A percentile compares a stretch with the other conserved stretches of the same genome.
Conservation (phyloP, 371 early-diverging fungal species). For the Apophysomyces ossiformis region DNA sequence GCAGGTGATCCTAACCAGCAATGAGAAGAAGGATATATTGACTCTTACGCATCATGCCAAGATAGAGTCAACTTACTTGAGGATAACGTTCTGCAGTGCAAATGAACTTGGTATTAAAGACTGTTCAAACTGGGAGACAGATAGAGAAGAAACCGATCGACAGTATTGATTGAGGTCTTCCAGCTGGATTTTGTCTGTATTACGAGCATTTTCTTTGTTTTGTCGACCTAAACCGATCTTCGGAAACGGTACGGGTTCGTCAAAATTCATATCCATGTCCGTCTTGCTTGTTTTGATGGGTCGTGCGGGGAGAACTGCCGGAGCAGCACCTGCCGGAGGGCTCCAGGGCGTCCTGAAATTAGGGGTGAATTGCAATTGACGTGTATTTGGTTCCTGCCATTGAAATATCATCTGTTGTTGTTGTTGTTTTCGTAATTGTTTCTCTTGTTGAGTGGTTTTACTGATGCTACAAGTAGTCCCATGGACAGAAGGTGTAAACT, state of each 20-base stretch:
- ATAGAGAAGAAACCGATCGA: constrained; percentile 5
- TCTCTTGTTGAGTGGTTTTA: not conserved
- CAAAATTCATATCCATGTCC: constrained; percentile 19
- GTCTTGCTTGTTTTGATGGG: constrained; percentile 23
- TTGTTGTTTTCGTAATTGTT: not conserved
- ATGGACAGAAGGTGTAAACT: not conserved
- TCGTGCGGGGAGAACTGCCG: not conserved
- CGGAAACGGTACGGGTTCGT: constrained; percentile 25
- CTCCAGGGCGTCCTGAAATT: constrained; percentile 1
- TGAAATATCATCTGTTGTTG: not conserved
- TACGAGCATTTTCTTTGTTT: not conserved
- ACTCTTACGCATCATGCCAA: too few relatives aligned
- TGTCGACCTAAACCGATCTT: constrained; percentile 14
- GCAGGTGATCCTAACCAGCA: constrained; percentile 30
- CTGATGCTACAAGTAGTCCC: not conserved
- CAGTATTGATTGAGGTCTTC: constrained; percentile 9
- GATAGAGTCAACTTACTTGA: not conserved
- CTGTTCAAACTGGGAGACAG: constrained; percentile 11
- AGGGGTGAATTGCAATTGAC: not conserved
- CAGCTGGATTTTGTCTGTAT: constrained; percentile 14
- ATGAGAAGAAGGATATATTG: too few relatives aligned
- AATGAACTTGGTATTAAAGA: not conserved
- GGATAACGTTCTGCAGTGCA: not conserved
- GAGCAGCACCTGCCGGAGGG: not conserved
- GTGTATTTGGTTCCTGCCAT: not conserved